Conservation (phyloP, 257 asterid species). For the Capsicum baccatum region DNA sequence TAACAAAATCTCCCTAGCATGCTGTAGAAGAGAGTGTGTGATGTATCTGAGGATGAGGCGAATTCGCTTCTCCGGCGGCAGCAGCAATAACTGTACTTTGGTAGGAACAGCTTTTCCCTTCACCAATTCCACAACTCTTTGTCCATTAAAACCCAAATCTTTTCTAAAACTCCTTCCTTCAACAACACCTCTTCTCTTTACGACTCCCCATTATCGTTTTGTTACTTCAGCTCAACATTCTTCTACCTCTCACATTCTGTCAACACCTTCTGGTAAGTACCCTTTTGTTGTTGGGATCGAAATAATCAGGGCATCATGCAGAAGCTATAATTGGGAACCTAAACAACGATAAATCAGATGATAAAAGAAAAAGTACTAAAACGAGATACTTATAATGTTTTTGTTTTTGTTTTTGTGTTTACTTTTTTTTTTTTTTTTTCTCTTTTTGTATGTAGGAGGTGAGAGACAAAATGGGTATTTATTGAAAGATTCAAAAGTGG, state of each 20-base stretch:
- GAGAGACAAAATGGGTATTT: constrained; percentile 41
- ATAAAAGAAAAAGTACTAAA: too few species aligned
- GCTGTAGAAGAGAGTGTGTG: neutral
- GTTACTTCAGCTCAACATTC: constrained; percentile 32
- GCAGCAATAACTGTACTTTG: constrained; percentile 14
- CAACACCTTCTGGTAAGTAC: constrained; percentile 30
- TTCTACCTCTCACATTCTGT: neutral
- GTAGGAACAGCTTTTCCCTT: constrained; percentile 26
- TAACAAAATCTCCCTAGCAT: neutral
- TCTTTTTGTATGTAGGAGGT: constrained; percentile 34
- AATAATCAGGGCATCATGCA: too few species aligned
- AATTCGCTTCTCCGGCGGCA: constrained; percentile 27
- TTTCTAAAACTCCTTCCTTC: constrained; percentile 4
- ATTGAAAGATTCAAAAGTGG: constrained; percentile 59
- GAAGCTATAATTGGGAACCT: too few species aligned
- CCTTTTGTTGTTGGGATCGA: neutral
- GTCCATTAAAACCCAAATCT: constrained; percentile 4
- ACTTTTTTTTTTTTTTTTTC: neutral
- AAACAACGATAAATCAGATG: too few species aligned
- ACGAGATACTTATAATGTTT: too few species aligned
- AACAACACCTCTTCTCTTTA: neutral
- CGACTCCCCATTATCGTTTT: constrained; percentile 15
- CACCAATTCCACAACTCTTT: neutral
- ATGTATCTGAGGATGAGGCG: constrained; percentile 40
- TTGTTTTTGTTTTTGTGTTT: neutral